These are phyloP conservation scores for Xylaria flabelliformis DNA, from an alignment of 495 filamentous ascomycete species.

Conservation along the genomic window DNA sequence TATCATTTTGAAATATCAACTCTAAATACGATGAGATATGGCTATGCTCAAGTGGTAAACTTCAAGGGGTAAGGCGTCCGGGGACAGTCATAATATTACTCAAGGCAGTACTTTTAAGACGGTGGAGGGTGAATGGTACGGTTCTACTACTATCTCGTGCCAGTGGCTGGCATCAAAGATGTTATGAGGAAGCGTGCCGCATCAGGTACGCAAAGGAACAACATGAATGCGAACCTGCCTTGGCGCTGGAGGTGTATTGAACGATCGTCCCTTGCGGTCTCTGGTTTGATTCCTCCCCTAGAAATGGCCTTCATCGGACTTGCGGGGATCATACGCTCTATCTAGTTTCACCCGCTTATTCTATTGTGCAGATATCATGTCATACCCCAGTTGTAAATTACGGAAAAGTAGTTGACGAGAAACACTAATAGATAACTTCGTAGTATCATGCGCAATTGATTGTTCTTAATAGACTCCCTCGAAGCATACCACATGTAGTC, in stretches of 20 bases:
- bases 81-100: not conserved
- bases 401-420: constrained; percentile 6
- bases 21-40: not conserved
- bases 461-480: not conserved
- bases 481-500: not conserved
- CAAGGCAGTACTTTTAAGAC: not conserved
- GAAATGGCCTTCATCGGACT: not conserved
- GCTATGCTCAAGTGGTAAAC: not conserved
- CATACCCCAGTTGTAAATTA: constrained; percentile 18
- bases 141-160: not conserved
- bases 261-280: not conserved
- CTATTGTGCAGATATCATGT: constrained; percentile 16
- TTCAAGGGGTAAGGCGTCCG: constrained; percentile 10
- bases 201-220: constrained; percentile 4
- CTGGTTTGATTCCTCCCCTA: not conserved
- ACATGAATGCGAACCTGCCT: not conserved
- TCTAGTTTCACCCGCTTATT: not conserved
- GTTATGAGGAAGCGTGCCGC: constrained; percentile 10
- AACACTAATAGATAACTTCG: constrained; percentile 18
- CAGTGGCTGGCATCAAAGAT: not conserved
- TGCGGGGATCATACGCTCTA: not conserved
- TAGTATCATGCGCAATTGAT: not conserved
- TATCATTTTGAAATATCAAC: not conserved
- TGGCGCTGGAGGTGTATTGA: constrained; percentile 2
- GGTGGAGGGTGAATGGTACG: not conserved